phyloP scores from a whole-genome alignment of 495 filamentous ascomycete genomes.

The Podospora tetraspora region DNA sequence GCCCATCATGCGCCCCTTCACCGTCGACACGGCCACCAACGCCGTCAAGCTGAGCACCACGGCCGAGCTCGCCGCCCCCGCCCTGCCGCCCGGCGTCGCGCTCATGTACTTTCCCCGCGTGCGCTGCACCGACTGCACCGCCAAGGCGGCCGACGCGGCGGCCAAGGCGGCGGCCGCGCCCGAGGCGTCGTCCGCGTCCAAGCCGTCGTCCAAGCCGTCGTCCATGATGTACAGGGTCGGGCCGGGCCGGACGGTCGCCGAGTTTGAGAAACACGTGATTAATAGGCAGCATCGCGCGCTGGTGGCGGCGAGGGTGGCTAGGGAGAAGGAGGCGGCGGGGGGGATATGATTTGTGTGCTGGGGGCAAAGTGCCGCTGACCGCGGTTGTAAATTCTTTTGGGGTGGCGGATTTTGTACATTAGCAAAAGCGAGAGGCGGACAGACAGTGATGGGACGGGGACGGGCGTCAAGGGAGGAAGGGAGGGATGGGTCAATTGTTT shows the following conservation, averaged over 20 bases:
- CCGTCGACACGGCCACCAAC: slow-evolving; percentile 63
- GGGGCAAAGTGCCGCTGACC: neutral
- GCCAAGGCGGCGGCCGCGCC: too few relatives aligned
- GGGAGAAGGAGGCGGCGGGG: neutral
- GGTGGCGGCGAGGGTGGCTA: slow-evolving; percentile 40
- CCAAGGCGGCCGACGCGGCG: slow-evolving; percentile 52
- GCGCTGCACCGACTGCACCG: slow-evolving; percentile 83
- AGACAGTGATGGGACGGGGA: neutral
- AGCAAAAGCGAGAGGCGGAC: neutral
- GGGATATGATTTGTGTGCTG: neutral
- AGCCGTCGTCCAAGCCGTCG: too few relatives aligned
- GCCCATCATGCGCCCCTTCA: slow-evolving; percentile 77
- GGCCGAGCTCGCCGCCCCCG: slow-evolving; percentile 38
- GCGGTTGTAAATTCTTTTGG: neutral
- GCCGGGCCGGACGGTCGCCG: slow-evolving; percentile 74
- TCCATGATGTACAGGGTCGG: slow-evolving; percentile 64
- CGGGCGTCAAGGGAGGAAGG: neutral
- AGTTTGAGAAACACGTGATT: slow-evolving; percentile 85
- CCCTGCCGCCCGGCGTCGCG: slow-evolving; percentile 45
- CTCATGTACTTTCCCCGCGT: slow-evolving; percentile 80
- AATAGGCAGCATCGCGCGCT: slow-evolving; percentile 71
- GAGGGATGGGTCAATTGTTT: neutral
- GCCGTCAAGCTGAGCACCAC: slow-evolving; percentile 45
- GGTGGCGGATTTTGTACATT: neutral
- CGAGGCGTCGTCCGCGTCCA: too few relatives aligned